A percentile compares a stretch with the other conserved stretches of the same genome.
Conservation (phyloP, 1,139 yeast genomes). For the Casaregolazyma suthepensis region DNA sequence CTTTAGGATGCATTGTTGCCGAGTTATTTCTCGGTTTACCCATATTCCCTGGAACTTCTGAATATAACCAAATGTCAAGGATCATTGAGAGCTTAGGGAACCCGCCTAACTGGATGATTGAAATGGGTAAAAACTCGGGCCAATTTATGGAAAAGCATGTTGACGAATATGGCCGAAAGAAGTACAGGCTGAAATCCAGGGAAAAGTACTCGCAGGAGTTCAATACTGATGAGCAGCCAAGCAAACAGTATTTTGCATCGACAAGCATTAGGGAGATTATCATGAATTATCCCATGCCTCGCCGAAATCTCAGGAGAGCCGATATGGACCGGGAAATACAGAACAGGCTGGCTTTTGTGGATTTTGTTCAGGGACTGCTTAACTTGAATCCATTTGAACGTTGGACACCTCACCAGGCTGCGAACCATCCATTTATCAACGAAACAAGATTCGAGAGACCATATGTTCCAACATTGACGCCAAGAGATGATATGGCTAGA, state of each 20-base stretch:
- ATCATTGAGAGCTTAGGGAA: conserved; percentile 76
- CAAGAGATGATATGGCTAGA: conserved; percentile 9
- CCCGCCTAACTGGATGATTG: conserved; percentile 96
- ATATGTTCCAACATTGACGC: conserved; percentile 26
- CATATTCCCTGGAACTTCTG: conserved; percentile 90
- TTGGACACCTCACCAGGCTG: conserved; percentile 95
- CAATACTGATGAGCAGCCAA: conserved; percentile 61
- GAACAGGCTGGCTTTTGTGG: conserved; percentile 65
- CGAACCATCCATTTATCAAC: conserved; percentile 83
- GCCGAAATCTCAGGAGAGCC: conserved; percentile 60
- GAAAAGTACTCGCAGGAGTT: conserved; percentile 57
- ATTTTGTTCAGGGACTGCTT: conserved; percentile 70
- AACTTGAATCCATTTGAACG: conserved; percentile 88
- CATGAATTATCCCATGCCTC: conserved; percentile 67
- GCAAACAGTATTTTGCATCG: conserved; percentile 79
- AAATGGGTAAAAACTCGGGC: conserved; percentile 79
- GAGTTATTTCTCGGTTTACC: conserved; percentile 92
- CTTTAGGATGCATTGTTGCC: conserved; percentile 92
- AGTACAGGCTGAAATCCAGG: conserved; percentile 46
- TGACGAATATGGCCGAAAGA: conserved; percentile 34
- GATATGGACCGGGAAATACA: conserved; percentile 53
- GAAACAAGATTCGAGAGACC: conserved; percentile 32
- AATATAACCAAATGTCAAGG: conserved; percentile 80
- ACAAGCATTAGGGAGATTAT: conserved; percentile 68
- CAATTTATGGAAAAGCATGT: conserved; percentile 54